Evolutionary conservation across 768 basidiomycete genomes (phyloP).

Genomic region (Lactarius psammicola): DNA sequence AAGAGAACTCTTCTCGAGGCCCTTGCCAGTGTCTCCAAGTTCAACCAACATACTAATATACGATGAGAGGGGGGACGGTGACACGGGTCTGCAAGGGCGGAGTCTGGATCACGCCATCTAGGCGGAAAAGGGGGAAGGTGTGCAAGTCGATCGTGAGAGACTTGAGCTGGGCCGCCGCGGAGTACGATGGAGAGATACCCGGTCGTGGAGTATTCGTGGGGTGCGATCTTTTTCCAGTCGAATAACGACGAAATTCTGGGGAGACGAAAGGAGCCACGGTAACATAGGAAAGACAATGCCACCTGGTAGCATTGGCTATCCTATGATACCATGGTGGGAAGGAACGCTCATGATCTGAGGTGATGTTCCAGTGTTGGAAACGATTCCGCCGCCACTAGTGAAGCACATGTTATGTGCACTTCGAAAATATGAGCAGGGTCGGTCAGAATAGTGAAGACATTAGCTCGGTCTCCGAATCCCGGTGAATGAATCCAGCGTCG

Average conservation of each 20-base stretch:
- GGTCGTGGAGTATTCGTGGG: background rate
- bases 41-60: background rate
- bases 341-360: background rate
- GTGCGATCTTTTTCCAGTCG: background rate
- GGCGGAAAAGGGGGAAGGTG: background rate
- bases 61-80: background rate
- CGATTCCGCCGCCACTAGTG: background rate
- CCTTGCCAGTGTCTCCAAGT: too few relatives aligned
- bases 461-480: background rate
- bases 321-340: background rate
- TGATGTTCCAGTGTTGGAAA: conserved; percentile 1
- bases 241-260: background rate
- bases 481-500: background rate
- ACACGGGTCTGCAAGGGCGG: background rate
- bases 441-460: background rate
- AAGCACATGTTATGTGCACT: too few relatives aligned
- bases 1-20: too few relatives aligned
- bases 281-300: background rate
- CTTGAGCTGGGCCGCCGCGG: background rate
- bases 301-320: background rate
- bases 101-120: too few relatives aligned
- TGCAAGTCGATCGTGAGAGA: background rate
- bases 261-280: conserved; percentile 1
- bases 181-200: background rate
- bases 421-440: background rate